Base-by-base conservation (phyloP, 306 rosid genomes). In the Quercus engelmannii region DNA sequence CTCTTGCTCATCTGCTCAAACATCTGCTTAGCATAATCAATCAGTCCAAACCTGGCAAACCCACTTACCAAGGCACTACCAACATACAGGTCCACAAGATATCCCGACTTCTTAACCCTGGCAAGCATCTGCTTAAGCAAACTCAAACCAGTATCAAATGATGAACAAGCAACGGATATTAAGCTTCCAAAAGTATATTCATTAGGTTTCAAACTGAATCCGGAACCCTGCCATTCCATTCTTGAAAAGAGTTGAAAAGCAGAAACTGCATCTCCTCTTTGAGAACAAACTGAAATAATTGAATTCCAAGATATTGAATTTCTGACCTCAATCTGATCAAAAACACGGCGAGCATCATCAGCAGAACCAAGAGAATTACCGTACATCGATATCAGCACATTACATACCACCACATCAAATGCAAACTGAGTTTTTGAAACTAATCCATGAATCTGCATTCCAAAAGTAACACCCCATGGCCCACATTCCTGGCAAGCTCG, bases 1-100 rank as follows among this genome's bases (percentile, higher is more conserved):
- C 90, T 84, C 85, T 78, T 83, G 76, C 80, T 65, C 94, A 92
- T 89, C 85, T 82, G 94, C 80, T 85, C 84, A 77, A 90, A 92
- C 70, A 94, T 83, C 75, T 84, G 71, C 73, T 86, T 88, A 62
- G 98, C 92, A 74, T 73, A 79, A 76, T 80, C 80, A 67, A 78
- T 81, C 28, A 83, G 85, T 58, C 97, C 97, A 67, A 77, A 80
- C 80, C 87, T 88, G 1, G 97, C 91, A 87, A 90, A 89, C 9
- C 97, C 96, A 74, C 91, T 94, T 49, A 92, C 92, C 71, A 94
- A 81, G 70, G 98, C 97, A 88, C 97, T 94, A 49, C 96, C 97
- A 5, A 92, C 97, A 72, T 90, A 94, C 65, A 94, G 76, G 86
- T 88, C 94, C 74, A 75, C 86, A 26, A 81, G 76, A 59, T 79